Conservation (phyloP, 345 rosid species). For the Rubroshorea leprosula region DNA sequence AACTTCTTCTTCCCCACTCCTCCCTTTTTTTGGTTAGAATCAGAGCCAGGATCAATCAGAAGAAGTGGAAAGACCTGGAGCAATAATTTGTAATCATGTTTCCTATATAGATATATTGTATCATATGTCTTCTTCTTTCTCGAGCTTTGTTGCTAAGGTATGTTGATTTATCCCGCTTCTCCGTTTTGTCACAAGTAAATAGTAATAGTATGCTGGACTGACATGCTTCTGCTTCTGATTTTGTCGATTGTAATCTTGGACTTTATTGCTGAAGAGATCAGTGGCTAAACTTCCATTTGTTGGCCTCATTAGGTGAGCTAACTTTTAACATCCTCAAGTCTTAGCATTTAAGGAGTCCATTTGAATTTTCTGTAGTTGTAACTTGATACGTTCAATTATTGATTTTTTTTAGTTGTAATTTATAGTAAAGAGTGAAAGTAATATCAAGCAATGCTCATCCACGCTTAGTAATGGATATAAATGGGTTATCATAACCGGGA, state of each 20-base stretch:
- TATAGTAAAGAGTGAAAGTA: neutral
- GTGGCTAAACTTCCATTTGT: conserved; percentile 93
- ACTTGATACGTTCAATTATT: too few species aligned
- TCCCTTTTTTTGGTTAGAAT: conserved; percentile 26
- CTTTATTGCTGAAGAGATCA: conserved; percentile 78
- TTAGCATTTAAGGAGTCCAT: too few species aligned
- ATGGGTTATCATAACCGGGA: neutral
- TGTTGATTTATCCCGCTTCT: conserved; percentile 21
- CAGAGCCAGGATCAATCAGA: conserved; percentile 29
- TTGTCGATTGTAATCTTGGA: conserved; percentile 15
- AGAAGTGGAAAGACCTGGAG: conserved; percentile 72
- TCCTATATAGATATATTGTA: conserved; percentile 89
- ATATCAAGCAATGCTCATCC: neutral
- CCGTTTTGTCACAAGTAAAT: neutral
- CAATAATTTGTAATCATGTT: conserved; percentile 79
- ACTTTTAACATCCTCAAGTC: neutral
- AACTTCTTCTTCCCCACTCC: conserved; percentile 2
- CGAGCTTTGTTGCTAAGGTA: conserved; percentile 99
- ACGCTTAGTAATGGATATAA: neutral
- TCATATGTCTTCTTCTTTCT: conserved; percentile 90
- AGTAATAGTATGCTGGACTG: conserved; percentile 17
- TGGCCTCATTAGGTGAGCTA: conserved; percentile 87
- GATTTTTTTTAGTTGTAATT: too few species aligned
- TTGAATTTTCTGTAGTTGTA: too few species aligned
- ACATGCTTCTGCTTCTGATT: conserved; percentile 20